Base-by-base conservation (phyloP, 768 basidiomycete species). In the Suillus fuscotomentosus region DNA sequence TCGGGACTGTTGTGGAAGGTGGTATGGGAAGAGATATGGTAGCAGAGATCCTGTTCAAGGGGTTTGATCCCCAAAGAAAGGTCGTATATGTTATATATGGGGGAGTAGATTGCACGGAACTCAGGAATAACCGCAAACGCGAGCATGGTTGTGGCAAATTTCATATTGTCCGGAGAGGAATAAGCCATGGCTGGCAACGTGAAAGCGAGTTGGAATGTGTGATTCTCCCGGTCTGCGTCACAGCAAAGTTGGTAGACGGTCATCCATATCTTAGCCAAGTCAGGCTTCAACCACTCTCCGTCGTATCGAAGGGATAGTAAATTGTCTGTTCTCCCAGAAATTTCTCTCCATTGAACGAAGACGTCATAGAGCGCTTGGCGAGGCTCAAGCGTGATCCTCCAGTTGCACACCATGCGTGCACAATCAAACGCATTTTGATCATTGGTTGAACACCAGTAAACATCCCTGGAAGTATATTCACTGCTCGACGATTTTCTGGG, bases 151-250 rank as follows among this genome's bases (percentile, higher is more conserved):
- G 72, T 66, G 15, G 75, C 65, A 27, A 76, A 63, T n/a, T 61
- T 56, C 3, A 61, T 20, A 42, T 63, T 31, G 0, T 59, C 9
- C 0, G 72, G 60, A 10, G 72, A 72, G 3, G 59, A 64, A 61
- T 77, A 79, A 14, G 60, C 72, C 68, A 78, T 69, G 9, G 74
- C 70, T 27, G 75, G 65, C 11, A 77, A 68, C 3, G 70, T 69
- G 60, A 78, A 78, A n/a, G 69, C 61, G 27, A 78, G 39, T 55
- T 64, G 64, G 51, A 63, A 72, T 8, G 63, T 66, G 50, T 64
- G 47, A 31, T 65, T 41, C 34, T 48, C 17, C 31, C 31, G 47
- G 22, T 61, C 13, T 38, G 61, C 56, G 15, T 17, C 20, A 27
- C 71, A 68, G 45, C 69, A 73, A n/a, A 66, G 45, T 39, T 74